Evolutionary conservation across 495 filamentous ascomycete species (phyloP).

Genomic region (Neurospora discreta): DNA sequence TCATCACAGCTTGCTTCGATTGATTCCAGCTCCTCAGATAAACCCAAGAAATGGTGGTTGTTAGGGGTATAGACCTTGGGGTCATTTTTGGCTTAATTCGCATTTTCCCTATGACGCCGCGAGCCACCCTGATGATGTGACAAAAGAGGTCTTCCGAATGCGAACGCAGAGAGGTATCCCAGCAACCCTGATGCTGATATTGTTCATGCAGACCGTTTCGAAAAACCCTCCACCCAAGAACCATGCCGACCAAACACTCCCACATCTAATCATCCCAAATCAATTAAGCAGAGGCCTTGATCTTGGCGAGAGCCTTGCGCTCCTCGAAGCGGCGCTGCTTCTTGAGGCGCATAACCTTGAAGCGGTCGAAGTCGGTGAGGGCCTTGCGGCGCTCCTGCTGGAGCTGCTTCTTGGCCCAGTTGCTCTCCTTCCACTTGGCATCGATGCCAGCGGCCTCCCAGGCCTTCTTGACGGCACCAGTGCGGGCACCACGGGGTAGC

Average conservation of each 20-base stretch:
- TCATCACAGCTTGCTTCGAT: not conserved
- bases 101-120: constrained; percentile 37
- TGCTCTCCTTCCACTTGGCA: constrained; percentile 75
- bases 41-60: not conserved
- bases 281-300: constrained; percentile 40
- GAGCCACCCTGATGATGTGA: constrained; percentile 32
- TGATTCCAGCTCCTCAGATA: not conserved
- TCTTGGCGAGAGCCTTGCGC: constrained; percentile 81
- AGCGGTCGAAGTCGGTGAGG: constrained; percentile 96
- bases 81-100: constrained; percentile 25
- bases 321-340: constrained; percentile 98
- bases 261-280: constrained; percentile 10
- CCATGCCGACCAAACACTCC: constrained; percentile 29
- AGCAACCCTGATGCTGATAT: constrained; percentile 36
- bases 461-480: constrained; percentile 64
- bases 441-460: constrained; percentile 88
- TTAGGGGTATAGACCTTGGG: constrained; percentile 7
- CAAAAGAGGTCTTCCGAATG: constrained; percentile 42
- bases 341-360: constrained; percentile 96
- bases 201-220: constrained; percentile 35
- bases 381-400: constrained; percentile 74
- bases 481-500: constrained; percentile 77
- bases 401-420: constrained; percentile 81
- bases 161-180: constrained; percentile 35
- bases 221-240: constrained; percentile 27